Percentiles rank a stretch among this genome's conserved stretches.
Conservation (phyloP, 2,329 filamentous ascomycete species). For the Penicillium janthinellum region DNA sequence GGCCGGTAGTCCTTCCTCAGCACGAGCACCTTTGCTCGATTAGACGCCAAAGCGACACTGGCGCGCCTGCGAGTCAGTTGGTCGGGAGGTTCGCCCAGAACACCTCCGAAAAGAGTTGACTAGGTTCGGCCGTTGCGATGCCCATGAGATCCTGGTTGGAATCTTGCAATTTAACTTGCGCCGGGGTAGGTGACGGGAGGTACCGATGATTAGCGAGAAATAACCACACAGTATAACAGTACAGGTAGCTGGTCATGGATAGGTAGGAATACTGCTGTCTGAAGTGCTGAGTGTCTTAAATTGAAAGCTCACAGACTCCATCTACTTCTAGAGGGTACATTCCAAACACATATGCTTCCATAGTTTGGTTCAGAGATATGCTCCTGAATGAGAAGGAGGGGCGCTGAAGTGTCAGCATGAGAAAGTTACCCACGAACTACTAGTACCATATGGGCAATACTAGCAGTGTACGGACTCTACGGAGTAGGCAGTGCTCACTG, state of each 20-base stretch:
- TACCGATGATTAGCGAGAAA: not conserved
- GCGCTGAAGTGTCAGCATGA: not conserved
- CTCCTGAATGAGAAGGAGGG: not conserved
- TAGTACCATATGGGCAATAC: not conserved
- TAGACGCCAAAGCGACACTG: constrained; percentile 24
- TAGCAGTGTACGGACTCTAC: not conserved
- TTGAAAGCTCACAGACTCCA: not conserved
- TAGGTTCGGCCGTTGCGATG: not conserved
- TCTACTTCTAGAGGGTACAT: not conserved
- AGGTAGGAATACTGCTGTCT: not conserved
- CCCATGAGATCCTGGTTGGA: not conserved
- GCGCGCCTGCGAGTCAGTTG: constrained; percentile 9
- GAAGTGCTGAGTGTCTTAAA: not conserved
- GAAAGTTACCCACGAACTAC: not conserved
- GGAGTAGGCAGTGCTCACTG: not conserved
- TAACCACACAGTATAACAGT: too few relatives aligned
- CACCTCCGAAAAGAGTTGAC: constrained; percentile 5
- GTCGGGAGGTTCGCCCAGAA: not conserved
- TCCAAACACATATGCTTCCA: not conserved
- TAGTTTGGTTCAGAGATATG: not conserved
- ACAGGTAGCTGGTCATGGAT: not conserved
- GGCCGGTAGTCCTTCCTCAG: constrained; percentile 7
- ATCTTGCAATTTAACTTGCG: not conserved
- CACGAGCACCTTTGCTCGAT: constrained; percentile 11
- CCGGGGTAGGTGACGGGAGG: not conserved